Base-by-base conservation (phyloP, 179 eudicot species). In the Beta lomatogona region DNA sequence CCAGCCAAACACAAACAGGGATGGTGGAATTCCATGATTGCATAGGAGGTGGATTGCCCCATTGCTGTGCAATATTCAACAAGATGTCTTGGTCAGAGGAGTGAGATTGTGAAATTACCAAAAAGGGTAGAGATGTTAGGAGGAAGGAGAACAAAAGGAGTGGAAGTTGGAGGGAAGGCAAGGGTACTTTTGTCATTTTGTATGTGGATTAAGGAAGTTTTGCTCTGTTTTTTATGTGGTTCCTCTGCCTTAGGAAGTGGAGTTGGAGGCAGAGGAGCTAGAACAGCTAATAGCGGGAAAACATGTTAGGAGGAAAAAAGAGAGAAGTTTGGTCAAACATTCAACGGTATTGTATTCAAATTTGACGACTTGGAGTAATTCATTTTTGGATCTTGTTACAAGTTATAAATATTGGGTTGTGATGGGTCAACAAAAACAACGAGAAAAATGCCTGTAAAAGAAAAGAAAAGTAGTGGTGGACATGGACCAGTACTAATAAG, bases 1-100 rank as follows among this genome's bases (percentile, higher is more conserved):
- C 94, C n/a, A 79, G 85, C 98, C 98, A 95, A 31, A 22, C 15
- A 74, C 99, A 95, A 19, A 83, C 90, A 4, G 92, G 74, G 55
- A 89, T 86, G 57, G 91, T 76, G 77, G 87, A 4, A 61, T 79
- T 77, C 99, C 98, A 95, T 12, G 86, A 58, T 11, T 76, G 18
- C 58, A 88, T 82, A 12, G 84, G 61, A 0, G 88, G 75, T 67
- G 90, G 97, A 71, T 86, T 84, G 28, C 87, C 80, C 88, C 91
- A 90, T 52, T 82, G 71, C 55, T 86, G 79, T 79, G 89, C 91
- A 82, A 92, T 80, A 65, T 76, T 70, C 25, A 93, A 86, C 9
- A 95, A 86, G 81, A 81, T 83, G 80, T 74, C 81, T 73, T 71
- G 81, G 28, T 80, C 86, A 5, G 81, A 79, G 12, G 81, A 2